Evolutionary conservation across 257 asterid genomes (phyloP).

Genomic region (Solanum boliviense): DNA sequence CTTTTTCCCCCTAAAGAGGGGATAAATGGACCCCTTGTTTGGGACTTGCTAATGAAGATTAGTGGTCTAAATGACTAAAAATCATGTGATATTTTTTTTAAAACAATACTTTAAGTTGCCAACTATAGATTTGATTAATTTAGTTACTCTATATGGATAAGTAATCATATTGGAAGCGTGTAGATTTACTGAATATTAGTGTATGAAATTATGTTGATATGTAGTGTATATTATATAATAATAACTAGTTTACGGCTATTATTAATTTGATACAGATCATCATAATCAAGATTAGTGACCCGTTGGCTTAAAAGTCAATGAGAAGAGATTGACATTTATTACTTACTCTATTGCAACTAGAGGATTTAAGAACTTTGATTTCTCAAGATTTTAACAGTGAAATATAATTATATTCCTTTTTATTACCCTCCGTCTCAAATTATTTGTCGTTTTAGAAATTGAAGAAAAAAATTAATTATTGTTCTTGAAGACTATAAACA

Average conservation of each 20-base stretch:
- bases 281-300: background rate
- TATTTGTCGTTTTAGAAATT: background rate
- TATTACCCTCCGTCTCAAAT: background rate
- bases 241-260: background rate
- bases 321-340: background rate
- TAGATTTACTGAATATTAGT: background rate
- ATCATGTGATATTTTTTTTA: slow-evolving; percentile 4
- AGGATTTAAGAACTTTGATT: background rate
- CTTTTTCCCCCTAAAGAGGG: slow-evolving; percentile 29
- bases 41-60: slow-evolving; percentile 16
- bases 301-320: background rate
- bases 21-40: slow-evolving; percentile 29
- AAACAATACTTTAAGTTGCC: background rate
- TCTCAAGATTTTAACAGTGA: background rate
- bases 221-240: background rate
- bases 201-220: background rate
- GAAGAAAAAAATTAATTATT: background rate
- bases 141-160: slow-evolving; percentile 7
- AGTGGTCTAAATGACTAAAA: slow-evolving; percentile 18
- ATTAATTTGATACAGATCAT: background rate
- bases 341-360: background rate
- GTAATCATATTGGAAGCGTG: slow-evolving; percentile 41
- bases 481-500: background rate
- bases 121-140: slow-evolving; percentile 1
- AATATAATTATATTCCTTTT: background rate